These are phyloP conservation scores for Chlorophyllum brunneum DNA, from an alignment of 768 basidiomycete species.

Conservation along the genomic window DNA sequence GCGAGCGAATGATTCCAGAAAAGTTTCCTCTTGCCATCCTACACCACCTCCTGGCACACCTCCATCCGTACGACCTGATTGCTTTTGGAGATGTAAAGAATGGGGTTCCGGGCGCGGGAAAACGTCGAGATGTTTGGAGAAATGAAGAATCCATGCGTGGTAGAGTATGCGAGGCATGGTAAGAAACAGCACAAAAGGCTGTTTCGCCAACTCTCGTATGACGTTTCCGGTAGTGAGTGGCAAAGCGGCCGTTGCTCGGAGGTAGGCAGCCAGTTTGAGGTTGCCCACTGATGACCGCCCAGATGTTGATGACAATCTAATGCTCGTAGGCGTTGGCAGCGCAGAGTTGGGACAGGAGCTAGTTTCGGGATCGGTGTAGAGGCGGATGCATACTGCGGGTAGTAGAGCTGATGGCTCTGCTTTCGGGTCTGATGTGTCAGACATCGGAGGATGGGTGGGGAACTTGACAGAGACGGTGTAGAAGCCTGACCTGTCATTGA, in stretches of 20 bases:
- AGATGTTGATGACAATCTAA: neutral
- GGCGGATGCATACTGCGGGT: slow-evolving; percentile 40
- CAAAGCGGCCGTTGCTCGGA: slow-evolving; percentile 30
- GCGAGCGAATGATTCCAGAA: slow-evolving; percentile 31
- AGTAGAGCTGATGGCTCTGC: slow-evolving; percentile 17
- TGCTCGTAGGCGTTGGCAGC: neutral
- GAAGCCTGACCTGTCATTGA: slow-evolving; percentile 66
- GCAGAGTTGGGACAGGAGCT: slow-evolving; percentile 5
- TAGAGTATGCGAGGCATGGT: slow-evolving; percentile 59
- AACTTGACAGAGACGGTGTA: slow-evolving; percentile 54
- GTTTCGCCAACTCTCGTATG: slow-evolving; percentile 32
- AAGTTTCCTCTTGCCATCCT: slow-evolving; percentile 28
- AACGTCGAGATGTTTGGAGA: slow-evolving; percentile 51
- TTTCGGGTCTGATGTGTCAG: slow-evolving; percentile 14
- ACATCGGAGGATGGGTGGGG: slow-evolving; percentile 37
- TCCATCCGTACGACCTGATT: neutral
- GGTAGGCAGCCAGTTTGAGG: slow-evolving; percentile 52
- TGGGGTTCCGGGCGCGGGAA: slow-evolving; percentile 56
- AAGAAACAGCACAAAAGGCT: slow-evolving; percentile 52
- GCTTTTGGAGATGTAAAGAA: slow-evolving; percentile 21
- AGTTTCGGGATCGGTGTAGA: slow-evolving; percentile 24
- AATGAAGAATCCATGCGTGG: slow-evolving; percentile 60
- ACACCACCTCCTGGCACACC: slow-evolving; percentile 26
- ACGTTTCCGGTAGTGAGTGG: slow-evolving; percentile 38
- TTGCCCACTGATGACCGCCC: slow-evolving; percentile 20